Evolutionary conservation across 768 basidiomycete species (phyloP).

Genomic region (Cubamyces lactineus): DNA sequence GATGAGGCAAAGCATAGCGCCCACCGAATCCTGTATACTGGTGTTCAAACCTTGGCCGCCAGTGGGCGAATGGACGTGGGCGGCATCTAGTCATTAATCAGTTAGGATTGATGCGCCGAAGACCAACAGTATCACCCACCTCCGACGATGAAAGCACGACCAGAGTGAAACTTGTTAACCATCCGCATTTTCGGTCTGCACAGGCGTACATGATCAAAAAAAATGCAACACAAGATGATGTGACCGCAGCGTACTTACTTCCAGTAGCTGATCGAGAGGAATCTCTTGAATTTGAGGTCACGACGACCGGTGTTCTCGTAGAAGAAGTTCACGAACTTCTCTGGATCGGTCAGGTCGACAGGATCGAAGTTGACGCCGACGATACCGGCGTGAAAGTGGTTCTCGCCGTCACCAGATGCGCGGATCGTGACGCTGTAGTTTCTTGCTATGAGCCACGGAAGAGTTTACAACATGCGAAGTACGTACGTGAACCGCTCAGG

Average conservation of each 20-base stretch:
- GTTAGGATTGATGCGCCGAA: background rate
- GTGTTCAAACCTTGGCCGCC: conserved; percentile 45
- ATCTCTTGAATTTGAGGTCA: conserved; percentile 38
- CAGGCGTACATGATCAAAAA: conserved; percentile 13
- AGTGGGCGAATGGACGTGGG: conserved; percentile 49
- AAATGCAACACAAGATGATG: background rate
- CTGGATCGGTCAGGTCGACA: conserved; percentile 27
- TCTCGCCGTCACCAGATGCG: conserved; percentile 2
- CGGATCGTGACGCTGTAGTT: conserved; percentile 22
- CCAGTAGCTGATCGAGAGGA: conserved; percentile 29
- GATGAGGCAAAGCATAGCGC: background rate
- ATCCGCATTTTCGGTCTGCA: conserved; percentile 51
- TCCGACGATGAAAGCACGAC: conserved; percentile 50
- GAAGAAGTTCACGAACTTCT: conserved; percentile 36
- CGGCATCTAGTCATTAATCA: conserved; percentile 15
- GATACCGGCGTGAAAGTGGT: conserved; percentile 8
- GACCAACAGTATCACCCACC: conserved; percentile 36
- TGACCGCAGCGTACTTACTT: conserved; percentile 31
- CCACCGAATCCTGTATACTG: conserved; percentile 34
- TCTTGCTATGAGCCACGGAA: background rate
- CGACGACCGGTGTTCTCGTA: conserved; percentile 31
- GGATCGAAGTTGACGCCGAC: conserved; percentile 16
- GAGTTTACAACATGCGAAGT: background rate
- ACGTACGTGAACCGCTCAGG: conserved; percentile 18
- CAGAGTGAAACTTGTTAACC: conserved; percentile 45